Conservation (phyloP, 2,329 filamentous ascomycete species). For the Fusarium xylarioides region DNA sequence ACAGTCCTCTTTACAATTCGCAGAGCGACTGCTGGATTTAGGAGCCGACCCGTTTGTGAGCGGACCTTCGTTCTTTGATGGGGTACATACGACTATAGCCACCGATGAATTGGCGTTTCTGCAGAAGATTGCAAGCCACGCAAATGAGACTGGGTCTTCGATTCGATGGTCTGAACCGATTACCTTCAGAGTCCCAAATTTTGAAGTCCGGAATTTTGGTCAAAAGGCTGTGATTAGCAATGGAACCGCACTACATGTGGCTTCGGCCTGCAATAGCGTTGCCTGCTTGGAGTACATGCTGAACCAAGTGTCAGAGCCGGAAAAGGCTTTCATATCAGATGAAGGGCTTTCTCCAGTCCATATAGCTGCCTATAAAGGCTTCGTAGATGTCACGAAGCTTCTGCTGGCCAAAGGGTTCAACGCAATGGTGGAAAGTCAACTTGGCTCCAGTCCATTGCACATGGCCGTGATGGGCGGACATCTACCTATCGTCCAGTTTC, state of each 20-base stretch:
- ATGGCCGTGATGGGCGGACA: not conserved
- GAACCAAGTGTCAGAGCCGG: not conserved
- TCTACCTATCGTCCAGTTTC: not conserved
- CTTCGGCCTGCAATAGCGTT: not conserved
- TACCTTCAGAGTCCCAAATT: too few relatives aligned
- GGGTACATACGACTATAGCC: too few relatives aligned
- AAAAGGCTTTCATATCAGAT: not conserved
- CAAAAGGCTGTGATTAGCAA: not conserved
- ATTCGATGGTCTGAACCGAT: too few relatives aligned
- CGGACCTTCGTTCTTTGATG: too few relatives aligned
- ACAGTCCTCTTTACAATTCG: not conserved
- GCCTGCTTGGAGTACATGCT: not conserved
- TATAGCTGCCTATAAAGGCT: not conserved
- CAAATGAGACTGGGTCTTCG: too few relatives aligned
- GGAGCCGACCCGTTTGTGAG: not conserved
- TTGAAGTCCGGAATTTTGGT: not conserved
- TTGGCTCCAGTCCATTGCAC: not conserved
- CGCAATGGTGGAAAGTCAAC: not conserved
- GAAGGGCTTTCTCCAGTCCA: slow-evolving; percentile 2
- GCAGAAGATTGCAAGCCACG: too few relatives aligned
- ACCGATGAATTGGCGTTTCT: too few relatives aligned
- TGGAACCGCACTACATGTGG: not conserved
- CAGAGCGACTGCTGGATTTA: not conserved
- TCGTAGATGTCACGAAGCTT: not conserved
- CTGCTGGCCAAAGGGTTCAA: not conserved